These are phyloP conservation scores for Tripterygium wilfordii DNA, from an alignment of 177 flowering plant species.

Conservation along the genomic window DNA sequence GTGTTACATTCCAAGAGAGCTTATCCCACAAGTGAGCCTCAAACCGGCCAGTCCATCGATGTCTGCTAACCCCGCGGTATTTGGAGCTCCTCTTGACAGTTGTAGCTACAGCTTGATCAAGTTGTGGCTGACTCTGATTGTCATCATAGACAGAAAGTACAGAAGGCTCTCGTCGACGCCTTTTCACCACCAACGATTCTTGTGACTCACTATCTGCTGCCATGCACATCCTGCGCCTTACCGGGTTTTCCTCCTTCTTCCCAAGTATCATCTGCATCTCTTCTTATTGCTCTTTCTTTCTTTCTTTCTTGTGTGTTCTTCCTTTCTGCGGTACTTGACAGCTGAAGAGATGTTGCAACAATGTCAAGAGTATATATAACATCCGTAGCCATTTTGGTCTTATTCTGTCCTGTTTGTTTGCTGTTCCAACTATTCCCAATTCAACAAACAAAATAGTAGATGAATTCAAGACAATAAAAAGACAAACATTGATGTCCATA, in stretches of 20 bases:
- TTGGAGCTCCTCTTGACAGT: conserved; percentile 44
- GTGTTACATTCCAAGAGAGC: conserved; percentile 49
- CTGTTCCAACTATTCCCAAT: no score
- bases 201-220: conserved; percentile 18
- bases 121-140: conserved; percentile 7
- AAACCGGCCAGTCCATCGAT: conserved; percentile 49
- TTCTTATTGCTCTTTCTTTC: not conserved
- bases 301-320: no score
- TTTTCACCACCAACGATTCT: conserved; percentile 21
- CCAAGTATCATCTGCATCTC: conserved; percentile 19
- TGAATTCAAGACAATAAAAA: no score
- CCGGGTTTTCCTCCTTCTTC: conserved; percentile 25
- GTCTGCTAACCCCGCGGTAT: conserved; percentile 52
- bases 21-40: conserved; percentile 68
- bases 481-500: no score
- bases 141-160: conserved; percentile 6
- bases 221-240: conserved; percentile 14
- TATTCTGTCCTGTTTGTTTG: no score
- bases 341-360: no score
- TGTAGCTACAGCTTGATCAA: conserved; percentile 20
- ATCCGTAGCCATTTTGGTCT: no score
- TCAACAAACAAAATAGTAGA: no score
- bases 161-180: conserved; percentile 31
- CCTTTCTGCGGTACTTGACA: no score
- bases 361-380: no score